Percentiles rank a stretch among this genome's conserved stretches.
phyloP scores from a whole-genome alignment of 805 yeast species.

The Groenewaldozyma salmanticensis region DNA sequence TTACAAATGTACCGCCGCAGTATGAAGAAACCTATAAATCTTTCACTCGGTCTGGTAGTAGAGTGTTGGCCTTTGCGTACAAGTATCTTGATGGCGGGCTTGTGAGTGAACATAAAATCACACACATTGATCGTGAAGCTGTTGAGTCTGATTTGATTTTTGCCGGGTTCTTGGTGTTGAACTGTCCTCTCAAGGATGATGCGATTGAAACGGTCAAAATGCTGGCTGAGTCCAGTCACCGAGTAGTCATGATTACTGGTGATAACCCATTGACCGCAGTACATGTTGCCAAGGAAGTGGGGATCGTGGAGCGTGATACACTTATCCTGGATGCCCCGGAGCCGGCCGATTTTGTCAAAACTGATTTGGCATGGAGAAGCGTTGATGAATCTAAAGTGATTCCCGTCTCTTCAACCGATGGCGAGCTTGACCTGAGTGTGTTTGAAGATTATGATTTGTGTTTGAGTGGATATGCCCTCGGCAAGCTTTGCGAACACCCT shows the following conservation, averaged over 20 bases:
- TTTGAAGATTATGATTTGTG: constrained; percentile 74
- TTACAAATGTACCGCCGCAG: constrained; percentile 56
- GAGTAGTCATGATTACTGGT: constrained; percentile 97
- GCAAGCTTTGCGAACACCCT: constrained; percentile 51
- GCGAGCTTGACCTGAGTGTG: constrained; percentile 41
- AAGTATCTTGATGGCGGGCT: constrained; percentile 48
- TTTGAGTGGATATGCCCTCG: constrained; percentile 84
- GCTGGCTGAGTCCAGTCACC: constrained; percentile 92
- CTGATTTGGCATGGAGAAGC: constrained; percentile 72
- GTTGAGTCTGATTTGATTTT: constrained; percentile 68
- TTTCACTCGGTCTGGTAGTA: constrained; percentile 89
- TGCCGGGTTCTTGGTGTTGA: constrained; percentile 93
- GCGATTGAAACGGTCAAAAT: constrained; percentile 83
- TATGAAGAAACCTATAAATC: constrained; percentile 83
- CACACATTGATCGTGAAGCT: constrained; percentile 58
- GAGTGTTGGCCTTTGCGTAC: constrained; percentile 92
- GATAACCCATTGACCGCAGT: constrained; percentile 98
- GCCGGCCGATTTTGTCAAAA: constrained; percentile 45
- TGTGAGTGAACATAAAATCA: constrained; percentile 40
- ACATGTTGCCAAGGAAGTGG: constrained; percentile 92
- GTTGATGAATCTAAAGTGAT: constrained; percentile 65
- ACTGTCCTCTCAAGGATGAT: constrained; percentile 91
- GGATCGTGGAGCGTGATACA: constrained; percentile 72
- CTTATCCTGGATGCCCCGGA: constrained; percentile 82
- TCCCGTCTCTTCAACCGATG: constrained; percentile 52